Base-by-base conservation (phyloP, 169 alveolate species). In the Plasmodium inui region DNA sequence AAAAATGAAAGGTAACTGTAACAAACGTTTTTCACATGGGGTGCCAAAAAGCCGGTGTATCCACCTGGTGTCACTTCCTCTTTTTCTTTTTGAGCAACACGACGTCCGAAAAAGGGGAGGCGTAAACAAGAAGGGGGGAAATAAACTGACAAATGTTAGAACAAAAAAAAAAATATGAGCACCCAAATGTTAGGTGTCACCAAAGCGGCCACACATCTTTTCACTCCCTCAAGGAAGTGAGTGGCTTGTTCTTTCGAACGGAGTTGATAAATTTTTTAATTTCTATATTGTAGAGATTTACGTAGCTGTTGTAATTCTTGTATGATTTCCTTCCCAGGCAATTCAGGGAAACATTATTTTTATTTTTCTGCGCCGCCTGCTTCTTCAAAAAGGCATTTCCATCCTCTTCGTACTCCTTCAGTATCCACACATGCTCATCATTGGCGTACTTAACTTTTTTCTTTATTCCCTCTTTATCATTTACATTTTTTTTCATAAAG, bases 391-490 rank as follows among this genome's bases (percentile, higher is more conserved):
- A 88, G 22, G 72, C 83, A 79, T 88, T 88, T 55, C 19, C 94
- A 3, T 70, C 34, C 37, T 88, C 94, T 73, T 88, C 94, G 50
- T 55, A 88, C 30, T 88, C 94, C 26, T 88, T 76, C 17, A 88
- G 57, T 30, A 88, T 78, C 94, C 94, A 88, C 55, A 88, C 72
- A 88, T 88, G 94, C 46, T 88, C 90, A 61, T 88, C 89, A 88
- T 88, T 88, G 4, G 94, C 81, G 41, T 88, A 88, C 53, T 88
- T 88, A 7, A 88, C 72, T 79, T 88, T 88, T 70, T 88, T 88
- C 37, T 88, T 88, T n/a, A 70, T 82, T 61, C 82, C 82, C 19
- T 88, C 94, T 34, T 88, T 50, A 8, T 41, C 92, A 39, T 88
- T 79, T 78, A 17, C 67, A 61, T 79, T 88, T 80, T 88, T 88